Evolutionary conservation across 768 basidiomycete genomes (phyloP).

Genomic region (Termitomyces sp.): DNA sequence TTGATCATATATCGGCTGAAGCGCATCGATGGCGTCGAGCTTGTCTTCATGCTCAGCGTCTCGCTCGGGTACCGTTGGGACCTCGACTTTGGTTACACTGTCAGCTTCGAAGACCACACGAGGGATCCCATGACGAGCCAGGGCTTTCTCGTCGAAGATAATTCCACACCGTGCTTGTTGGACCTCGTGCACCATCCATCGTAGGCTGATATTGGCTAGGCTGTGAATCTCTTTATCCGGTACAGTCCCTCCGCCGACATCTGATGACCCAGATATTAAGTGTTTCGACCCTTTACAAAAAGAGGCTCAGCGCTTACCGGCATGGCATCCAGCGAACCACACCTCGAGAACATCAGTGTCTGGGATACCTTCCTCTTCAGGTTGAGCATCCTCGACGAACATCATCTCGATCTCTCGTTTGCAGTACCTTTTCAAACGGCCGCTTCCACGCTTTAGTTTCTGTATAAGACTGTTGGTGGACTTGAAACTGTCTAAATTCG

Average conservation of each 20-base stretch:
- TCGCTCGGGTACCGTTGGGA: slow-evolving; percentile 14
- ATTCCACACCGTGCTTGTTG: slow-evolving; percentile 58
- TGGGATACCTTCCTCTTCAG: slow-evolving; percentile 11
- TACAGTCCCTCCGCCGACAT: slow-evolving; percentile 69
- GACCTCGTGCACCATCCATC: slow-evolving; percentile 79
- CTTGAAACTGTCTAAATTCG: slow-evolving; percentile 4
- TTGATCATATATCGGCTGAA: slow-evolving; percentile 55
- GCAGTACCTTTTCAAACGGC: slow-evolving; percentile 3
- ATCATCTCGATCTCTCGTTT: slow-evolving; percentile 10
- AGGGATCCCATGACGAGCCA: slow-evolving; percentile 30
- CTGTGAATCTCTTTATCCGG: slow-evolving; percentile 39
- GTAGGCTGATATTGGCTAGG: slow-evolving; percentile 61
- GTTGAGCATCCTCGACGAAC: slow-evolving; percentile 5
- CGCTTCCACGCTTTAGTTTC: slow-evolving; percentile 8
- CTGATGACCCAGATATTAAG: slow-evolving; percentile 29
- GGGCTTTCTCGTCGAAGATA: slow-evolving; percentile 49
- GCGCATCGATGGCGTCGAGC: slow-evolving; percentile 31
- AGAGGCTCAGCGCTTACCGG: slow-evolving; percentile 42
- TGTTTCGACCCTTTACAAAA: neutral
- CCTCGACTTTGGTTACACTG: slow-evolving; percentile 30
- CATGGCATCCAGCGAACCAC: slow-evolving; percentile 77
- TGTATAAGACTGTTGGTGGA: slow-evolving; percentile 8
- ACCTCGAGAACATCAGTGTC: slow-evolving; percentile 65
- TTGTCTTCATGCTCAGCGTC: slow-evolving; percentile 9
- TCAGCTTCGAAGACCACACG: neutral